Evolutionary conservation across 345 rosid genomes (phyloP), one percentile per base, ranked within the genome.

Genomic region (Murraya paniculata): DNA sequence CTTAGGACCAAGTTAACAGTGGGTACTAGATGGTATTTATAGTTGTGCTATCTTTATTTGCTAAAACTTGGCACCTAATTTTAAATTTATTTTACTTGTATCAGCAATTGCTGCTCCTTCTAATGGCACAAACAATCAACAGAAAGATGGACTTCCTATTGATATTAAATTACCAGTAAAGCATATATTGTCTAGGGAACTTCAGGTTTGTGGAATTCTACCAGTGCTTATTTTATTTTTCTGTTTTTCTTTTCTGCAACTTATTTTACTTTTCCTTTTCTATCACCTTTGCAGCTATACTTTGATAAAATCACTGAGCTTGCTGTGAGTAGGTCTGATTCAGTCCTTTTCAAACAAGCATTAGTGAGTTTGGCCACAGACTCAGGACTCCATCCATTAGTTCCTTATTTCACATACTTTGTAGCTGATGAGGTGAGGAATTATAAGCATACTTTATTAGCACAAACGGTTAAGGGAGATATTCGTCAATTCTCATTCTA

Each of bases 231-330:
- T 68, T 70, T 39, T 64, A 65, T 81, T 65, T 53, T 80, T 16
- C 66, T 39, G 61, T 70, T 77, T n/a, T 53, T 45, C 66, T 22
- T 14, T 27, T 33, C 65, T 41, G 45, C 71, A n/a, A 8, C 24
- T 35, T 71, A 41, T 57, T 35, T 35, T 68, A 73, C 19, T 30
- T 56, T 48, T 48, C 24, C 50, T 19, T 73, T 48, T 58, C 64
- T 72, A n/a, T 59, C 70, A 65, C 61, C 66, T 82, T 72, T 86
- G 89, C 97, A 95, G 98, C 84, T 95, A 68, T 95, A 93, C 84
- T 96, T 92, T 77, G 97, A 94, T 82, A 96, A 94, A 90, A 96
- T 96, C 85, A 89, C 89, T 14, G 99, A 96, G 86, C 95, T 96
- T 27, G 81, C 94, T 36, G 68, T 91, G 84, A 92, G 91, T 61